These are phyloP conservation scores for Haplosporangium sp. DNA, from an alignment of 371 early-diverging fungal genomes.

Conservation along the genomic window DNA sequence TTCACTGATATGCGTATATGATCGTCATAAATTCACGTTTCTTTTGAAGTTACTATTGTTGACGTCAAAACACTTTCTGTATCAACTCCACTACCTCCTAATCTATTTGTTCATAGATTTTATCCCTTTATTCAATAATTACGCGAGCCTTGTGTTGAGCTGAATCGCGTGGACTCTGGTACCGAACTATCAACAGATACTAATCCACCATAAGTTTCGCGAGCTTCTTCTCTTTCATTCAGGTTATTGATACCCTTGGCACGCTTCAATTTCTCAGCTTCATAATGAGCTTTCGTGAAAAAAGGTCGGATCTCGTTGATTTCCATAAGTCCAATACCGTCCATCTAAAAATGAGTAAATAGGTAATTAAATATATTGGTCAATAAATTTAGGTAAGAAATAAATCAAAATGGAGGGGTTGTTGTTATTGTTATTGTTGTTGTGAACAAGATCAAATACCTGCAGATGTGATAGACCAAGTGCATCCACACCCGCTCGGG, in stretches of 20 bases:
- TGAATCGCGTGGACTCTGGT: constrained; percentile 15
- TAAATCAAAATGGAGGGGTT: neutral
- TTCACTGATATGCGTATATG: too few relatives aligned
- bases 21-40: too few relatives aligned
- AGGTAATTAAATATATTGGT: neutral
- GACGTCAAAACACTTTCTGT: too few relatives aligned
- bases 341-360: constrained; percentile 63
- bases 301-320: constrained; percentile 92
- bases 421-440: too few relatives aligned
- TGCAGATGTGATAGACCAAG: constrained; percentile 78
- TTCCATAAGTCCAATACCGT: constrained; percentile 86
- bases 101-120: too few relatives aligned
- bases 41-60: too few relatives aligned
- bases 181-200: constrained; percentile 2
- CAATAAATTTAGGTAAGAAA: neutral
- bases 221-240: constrained; percentile 2
- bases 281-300: constrained; percentile 82
- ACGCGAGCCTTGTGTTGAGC: constrained; percentile 2
- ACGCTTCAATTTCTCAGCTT: constrained; percentile 63
- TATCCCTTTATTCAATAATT: neutral
- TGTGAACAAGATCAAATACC: constrained; percentile 36
- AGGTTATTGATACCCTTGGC: neutral
- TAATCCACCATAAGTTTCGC: constrained; percentile 1
- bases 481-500: constrained; percentile 74
- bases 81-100: too few relatives aligned